Evolutionary conservation across 148 eudicot genomes (phyloP).

Genomic region (Fagopyrum esculentum): DNA sequence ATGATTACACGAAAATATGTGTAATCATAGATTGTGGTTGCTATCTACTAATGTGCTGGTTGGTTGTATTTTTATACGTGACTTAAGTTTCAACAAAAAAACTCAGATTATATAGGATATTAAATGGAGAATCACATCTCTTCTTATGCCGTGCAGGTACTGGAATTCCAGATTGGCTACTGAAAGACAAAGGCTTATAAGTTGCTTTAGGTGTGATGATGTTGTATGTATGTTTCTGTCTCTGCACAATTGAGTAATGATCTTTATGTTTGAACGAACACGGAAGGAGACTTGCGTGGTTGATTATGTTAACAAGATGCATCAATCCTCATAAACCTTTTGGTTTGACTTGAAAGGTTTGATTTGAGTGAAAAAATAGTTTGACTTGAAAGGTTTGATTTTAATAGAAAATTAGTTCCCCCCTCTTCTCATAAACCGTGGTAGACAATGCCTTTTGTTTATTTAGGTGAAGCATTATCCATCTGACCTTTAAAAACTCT

Average conservation of each 20-base stretch:
- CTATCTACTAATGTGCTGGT: not conserved
- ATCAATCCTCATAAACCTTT: not conserved
- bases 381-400: not conserved
- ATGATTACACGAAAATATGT: not conserved
- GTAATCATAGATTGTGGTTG: not conserved
- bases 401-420: not conserved
- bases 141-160: too few species aligned
- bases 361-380: not conserved
- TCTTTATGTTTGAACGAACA: too few species aligned
- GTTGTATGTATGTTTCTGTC: too few species aligned
- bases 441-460: not conserved
- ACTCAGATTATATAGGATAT: not conserved
- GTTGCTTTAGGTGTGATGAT: too few species aligned
- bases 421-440: too few species aligned
- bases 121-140: too few species aligned
- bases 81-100: not conserved
- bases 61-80: not conserved
- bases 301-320: not conserved
- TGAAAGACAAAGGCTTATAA: too few species aligned
- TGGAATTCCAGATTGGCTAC: too few species aligned
- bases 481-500: not conserved
- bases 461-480: not conserved
- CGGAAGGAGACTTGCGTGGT: not conserved
- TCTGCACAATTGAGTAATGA: too few species aligned
- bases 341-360: not conserved